A percentile compares a stretch with the other conserved stretches of the same genome.
Evolutionary conservation across 345 rosid genomes (phyloP).

Genomic region (Bruguiera sexangula): DNA sequence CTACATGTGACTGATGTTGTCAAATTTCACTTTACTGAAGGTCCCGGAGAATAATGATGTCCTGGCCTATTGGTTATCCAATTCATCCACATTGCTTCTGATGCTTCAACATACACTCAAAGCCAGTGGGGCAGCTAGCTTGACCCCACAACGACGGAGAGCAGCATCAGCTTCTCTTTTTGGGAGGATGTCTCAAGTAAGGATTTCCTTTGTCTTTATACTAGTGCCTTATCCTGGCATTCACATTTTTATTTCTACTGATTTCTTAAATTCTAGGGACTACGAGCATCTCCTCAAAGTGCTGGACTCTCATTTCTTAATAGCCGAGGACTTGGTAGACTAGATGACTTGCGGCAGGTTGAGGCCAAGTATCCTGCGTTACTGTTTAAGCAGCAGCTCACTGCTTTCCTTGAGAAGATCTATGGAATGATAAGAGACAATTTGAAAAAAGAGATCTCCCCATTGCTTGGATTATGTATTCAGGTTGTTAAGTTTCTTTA

Average conservation of each 20-base stretch:
- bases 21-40: conserved; percentile 41
- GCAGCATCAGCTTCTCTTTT: conserved; percentile 83
- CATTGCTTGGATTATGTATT: conserved; percentile 90
- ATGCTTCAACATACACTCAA: conserved; percentile 94
- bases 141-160: conserved; percentile 96
- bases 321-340: conserved; percentile 65
- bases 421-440: conserved; percentile 99
- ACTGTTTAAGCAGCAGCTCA: conserved; percentile 97
- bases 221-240: conserved; percentile 8
- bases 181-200: conserved; percentile 98
- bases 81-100: conserved; percentile 77
- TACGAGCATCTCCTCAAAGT: conserved; percentile 88
- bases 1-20: conserved; percentile 21
- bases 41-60: conserved; percentile 75
- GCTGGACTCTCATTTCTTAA: conserved; percentile 75
- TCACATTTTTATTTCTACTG: conserved; percentile 12
- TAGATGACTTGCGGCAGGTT: conserved; percentile 86
- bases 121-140: conserved; percentile 96
- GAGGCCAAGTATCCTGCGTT: conserved; percentile 98
- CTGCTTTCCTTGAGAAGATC: conserved; percentile 97
- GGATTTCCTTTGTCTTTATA: conserved; percentile 19
- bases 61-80: conserved; percentile 93
- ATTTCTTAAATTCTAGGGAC: conserved; percentile 51
- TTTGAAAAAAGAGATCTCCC: conserved; percentile 94
- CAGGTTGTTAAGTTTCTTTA: conserved; percentile 56